Percentiles rank a stretch among this genome's conserved stretches.
phyloP scores from a whole-genome alignment of 768 basidiomycete species.

The Scleroderma bovista region DNA sequence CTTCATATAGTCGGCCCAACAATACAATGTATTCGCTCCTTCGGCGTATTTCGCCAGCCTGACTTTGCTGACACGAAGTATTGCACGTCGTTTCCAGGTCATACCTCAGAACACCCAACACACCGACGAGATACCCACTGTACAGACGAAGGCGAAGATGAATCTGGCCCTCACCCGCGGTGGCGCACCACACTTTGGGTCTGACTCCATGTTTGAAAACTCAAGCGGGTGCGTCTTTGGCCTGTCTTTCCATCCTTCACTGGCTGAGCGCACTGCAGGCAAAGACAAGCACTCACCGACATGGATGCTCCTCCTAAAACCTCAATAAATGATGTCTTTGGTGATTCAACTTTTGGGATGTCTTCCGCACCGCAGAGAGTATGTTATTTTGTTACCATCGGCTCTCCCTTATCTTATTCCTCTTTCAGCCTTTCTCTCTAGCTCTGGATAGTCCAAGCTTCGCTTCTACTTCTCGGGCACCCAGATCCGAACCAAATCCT shows the following conservation, averaged over 20 bases:
- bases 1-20: conserved; percentile 52
- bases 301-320: conserved; percentile 77
- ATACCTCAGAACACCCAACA: conserved; percentile 54
- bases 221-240: conserved; percentile 27
- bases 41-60: background rate
- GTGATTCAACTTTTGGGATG: conserved; percentile 36
- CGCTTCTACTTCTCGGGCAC: conserved; percentile 7
- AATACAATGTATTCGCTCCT: conserved; percentile 43
- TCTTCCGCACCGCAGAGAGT: conserved; percentile 21
- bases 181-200: conserved; percentile 67
- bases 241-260: conserved; percentile 2
- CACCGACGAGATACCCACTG: conserved; percentile 66
- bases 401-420: background rate
- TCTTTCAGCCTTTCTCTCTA: conserved; percentile 15
- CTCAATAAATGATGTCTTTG: conserved; percentile 72
- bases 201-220: conserved; percentile 82
- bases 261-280: conserved; percentile 30
- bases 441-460: conserved; percentile 13
- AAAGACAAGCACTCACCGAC: conserved; percentile 59
- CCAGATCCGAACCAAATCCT: conserved; percentile 24
- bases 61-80: background rate
- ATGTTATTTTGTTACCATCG: conserved; percentile 1
- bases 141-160: conserved; percentile 78
- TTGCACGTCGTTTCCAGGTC: conserved; percentile 11
- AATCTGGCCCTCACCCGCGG: conserved; percentile 63